These are phyloP conservation scores for Colletotrichum euphorbiae DNA, from an alignment of 2,329 filamentous ascomycete species.

Conservation along the genomic window DNA sequence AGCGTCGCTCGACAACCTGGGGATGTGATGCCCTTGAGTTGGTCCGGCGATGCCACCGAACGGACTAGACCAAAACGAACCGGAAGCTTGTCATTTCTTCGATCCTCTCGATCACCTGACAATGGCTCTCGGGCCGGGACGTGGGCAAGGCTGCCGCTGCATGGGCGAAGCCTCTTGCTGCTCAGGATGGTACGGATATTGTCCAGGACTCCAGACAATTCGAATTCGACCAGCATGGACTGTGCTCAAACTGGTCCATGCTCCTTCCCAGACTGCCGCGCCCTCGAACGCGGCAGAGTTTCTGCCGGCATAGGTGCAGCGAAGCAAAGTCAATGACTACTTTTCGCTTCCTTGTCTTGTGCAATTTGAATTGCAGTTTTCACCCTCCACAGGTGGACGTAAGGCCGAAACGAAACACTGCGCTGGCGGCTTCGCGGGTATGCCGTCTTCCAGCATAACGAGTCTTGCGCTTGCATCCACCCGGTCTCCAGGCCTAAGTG, in stretches of 20 bases:
- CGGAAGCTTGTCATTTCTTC: slow-evolving; percentile 2
- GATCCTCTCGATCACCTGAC: background rate
- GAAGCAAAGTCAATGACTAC: slow-evolving; percentile 8
- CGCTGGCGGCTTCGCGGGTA: slow-evolving; percentile 16
- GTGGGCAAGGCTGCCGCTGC: slow-evolving; percentile 4
- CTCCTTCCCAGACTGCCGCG: slow-evolving; percentile 7
- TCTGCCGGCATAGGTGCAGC: slow-evolving; percentile 5
- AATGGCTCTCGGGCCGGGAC: slow-evolving; percentile 2
- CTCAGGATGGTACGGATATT: slow-evolving; percentile 5
- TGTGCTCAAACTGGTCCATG: slow-evolving; percentile 17
- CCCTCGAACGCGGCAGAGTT: slow-evolving; percentile 3
- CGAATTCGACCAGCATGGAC: background rate
- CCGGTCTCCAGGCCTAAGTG: slow-evolving; percentile 6
- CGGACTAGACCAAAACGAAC: background rate
- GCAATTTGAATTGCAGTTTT: slow-evolving; percentile 22
- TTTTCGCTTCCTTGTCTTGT: slow-evolving; percentile 5
- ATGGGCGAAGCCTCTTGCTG: slow-evolving; percentile 14
- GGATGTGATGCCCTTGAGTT: background rate
- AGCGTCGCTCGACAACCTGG: background rate
- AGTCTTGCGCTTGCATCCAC: slow-evolving; percentile 13
- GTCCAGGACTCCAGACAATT: background rate
- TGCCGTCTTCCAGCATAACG: background rate
- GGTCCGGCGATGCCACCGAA: background rate
- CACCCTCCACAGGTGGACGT: slow-evolving; percentile 25
- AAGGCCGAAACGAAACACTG: slow-evolving; percentile 38